These are phyloP conservation scores for Arachis hypogaea DNA, from an alignment of 306 rosid genomes.

Conservation along the genomic window DNA sequence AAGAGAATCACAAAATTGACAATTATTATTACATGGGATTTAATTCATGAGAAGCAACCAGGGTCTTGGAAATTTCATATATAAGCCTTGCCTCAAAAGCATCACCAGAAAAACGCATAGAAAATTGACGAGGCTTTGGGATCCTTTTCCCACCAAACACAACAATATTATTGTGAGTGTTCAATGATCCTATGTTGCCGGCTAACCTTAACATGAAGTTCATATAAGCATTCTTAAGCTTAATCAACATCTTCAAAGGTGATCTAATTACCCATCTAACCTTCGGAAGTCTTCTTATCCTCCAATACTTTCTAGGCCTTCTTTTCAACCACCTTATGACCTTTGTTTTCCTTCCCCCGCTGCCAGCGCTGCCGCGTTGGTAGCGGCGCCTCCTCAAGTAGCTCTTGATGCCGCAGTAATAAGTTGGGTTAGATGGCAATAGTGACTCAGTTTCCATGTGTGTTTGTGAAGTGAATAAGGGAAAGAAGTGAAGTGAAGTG, in stretches of 20 bases:
- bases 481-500: background rate
- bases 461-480: background rate
- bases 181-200: constrained; percentile 9
- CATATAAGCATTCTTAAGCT: constrained; percentile 49
- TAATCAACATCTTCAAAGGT: constrained; percentile 47
- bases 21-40: constrained; percentile 24
- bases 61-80: constrained; percentile 59
- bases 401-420: constrained; percentile 35
- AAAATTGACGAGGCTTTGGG: constrained; percentile 36
- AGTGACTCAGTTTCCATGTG: constrained; percentile 48
- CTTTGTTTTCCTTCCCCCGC: constrained; percentile 34
- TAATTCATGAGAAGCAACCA: constrained; percentile 52
- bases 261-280: constrained; percentile 39
- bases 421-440: constrained; percentile 29
- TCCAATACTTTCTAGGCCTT: constrained; percentile 44
- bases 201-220: constrained; percentile 41
- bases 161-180: background rate
- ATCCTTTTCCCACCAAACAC: constrained; percentile 45
- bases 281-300: constrained; percentile 45
- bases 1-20: background rate
- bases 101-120: constrained; percentile 29
- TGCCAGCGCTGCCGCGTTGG: constrained; percentile 13
- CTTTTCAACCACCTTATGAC: constrained; percentile 39
- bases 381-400: constrained; percentile 39
- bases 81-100: constrained; percentile 60